Evolutionary conservation across 768 basidiomycete species (phyloP).

Genomic region (Kwoniella bestiolae): DNA sequence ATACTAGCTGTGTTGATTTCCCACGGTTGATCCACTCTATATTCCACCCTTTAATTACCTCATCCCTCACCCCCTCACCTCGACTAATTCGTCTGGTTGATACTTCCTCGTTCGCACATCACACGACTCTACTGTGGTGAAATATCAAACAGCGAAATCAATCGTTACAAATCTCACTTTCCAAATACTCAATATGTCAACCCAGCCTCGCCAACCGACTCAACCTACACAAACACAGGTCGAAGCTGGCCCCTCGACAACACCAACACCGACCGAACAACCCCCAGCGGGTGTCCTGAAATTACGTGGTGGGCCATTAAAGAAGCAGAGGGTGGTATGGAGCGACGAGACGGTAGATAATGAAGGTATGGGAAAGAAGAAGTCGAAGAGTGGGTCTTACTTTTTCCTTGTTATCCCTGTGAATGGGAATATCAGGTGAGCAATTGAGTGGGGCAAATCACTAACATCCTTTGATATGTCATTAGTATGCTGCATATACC

Average conservation of each 20-base stretch:
- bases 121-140: too few species aligned
- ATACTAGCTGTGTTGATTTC: too few species aligned
- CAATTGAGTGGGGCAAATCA: background rate
- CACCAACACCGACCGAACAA: conserved; percentile 56
- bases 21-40: background rate
- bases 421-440: too few species aligned
- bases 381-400: conserved; percentile 79
- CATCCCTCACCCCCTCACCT: background rate
- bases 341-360: conserved; percentile 85
- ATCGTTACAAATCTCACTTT: too few species aligned
- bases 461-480: background rate
- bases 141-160: too few species aligned
- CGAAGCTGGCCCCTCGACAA: conserved; percentile 11
- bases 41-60: background rate
- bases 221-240: conserved; percentile 1
- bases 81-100: background rate
- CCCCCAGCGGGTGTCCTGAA: conserved; percentile 63
- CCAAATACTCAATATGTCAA: conserved; percentile 13
- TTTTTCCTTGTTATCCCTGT: too few species aligned
- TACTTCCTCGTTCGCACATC: background rate
- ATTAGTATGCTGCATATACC: conserved; percentile 97
- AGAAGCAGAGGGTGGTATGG: conserved; percentile 74
- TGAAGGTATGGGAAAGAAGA: conserved; percentile 84
- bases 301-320: conserved; percentile 65
- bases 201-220: background rate